Base-by-base conservation (phyloP, 2,329 filamentous ascomycete species). In the Paecilomyces dactylethromorphus region DNA sequence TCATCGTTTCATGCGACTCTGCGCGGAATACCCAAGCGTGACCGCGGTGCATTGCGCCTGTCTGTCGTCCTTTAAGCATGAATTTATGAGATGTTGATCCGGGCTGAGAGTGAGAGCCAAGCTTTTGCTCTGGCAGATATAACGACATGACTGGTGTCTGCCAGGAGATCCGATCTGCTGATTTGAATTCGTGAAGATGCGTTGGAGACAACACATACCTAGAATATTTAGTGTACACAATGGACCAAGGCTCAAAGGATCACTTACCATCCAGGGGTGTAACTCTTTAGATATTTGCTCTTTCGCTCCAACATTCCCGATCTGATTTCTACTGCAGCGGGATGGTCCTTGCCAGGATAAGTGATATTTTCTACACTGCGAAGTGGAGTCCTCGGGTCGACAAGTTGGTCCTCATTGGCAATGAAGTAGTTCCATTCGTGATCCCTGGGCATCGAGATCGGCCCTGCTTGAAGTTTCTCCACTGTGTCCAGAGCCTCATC, bases 241-340 rank as follows among this genome's bases (percentile, higher is more conserved):
- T 11, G 29, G 50, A 56, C 26, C 12, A 57, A 55, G 10, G 22
- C 15, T 15, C 45, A 35, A 31, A 54, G 31, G 29, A 58, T 49
- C 13, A 79, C 87, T 76, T 80, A 93, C 92, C 93, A 97, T 70
- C 93, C 93, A 26, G 92, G 90, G 7, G 92, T 94, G 74, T 97
- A 97, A 73, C 92, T 97, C 80, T 97, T 97, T 62, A 99, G 79
- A 70, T 97, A 99, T 72, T 97, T 99, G 83, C 92, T 96, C 86
- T 97, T 97, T 65, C 94, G 88, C 79, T 99, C 94, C 35, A 99
- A 80, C 76, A 97, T 87, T 2, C 94, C 94, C 21, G 91, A 91
- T 61, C 92, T 84, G 56, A 99, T 90, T 74, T 97, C 93, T 61
- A 90, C 80, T 71, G 81, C 91, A 74, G 90, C 86, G 61, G 90